Evolutionary conservation across 2,329 filamentous ascomycete genomes (phyloP).

Genomic region (Aspergillus neotritici): DNA sequence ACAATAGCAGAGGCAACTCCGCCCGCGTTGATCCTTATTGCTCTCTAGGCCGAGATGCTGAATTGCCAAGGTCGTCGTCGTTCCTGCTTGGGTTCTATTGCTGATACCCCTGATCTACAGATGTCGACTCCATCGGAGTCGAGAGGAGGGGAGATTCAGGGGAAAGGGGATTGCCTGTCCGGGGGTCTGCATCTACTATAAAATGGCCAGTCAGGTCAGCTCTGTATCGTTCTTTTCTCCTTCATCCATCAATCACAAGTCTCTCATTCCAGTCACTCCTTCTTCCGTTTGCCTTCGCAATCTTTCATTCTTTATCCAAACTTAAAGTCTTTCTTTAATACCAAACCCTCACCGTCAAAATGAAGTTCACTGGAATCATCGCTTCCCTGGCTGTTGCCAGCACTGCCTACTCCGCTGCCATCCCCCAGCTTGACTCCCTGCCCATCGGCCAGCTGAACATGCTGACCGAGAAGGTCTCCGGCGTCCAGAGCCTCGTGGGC

Average conservation of each 20-base stretch:
- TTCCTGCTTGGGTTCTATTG: neutral
- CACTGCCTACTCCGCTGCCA: conserved; percentile 24
- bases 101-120: conserved; percentile 16
- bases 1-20: too few relatives aligned
- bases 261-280: conserved; percentile 20
- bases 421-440: conserved; percentile 18
- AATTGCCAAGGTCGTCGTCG: neutral
- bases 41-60: neutral
- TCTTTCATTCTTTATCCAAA: conserved; percentile 16
- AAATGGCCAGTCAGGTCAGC: conserved; percentile 11
- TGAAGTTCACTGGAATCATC: conserved; percentile 35
- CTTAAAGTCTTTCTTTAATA: neutral
- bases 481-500: conserved; percentile 13
- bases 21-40: neutral
- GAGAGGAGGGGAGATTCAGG: neutral
- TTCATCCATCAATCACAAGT: conserved; percentile 17
- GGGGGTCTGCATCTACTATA: conserved; percentile 15
- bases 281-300: conserved; percentile 13
- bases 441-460: conserved; percentile 10
- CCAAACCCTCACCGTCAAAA: conserved; percentile 18
- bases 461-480: conserved; percentile 8
- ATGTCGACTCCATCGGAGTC: conserved; percentile 1
- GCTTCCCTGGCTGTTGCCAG: conserved; percentile 28
- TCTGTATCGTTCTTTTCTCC: neutral
- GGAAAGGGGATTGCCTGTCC: neutral